Evolutionary conservation across 306 rosid genomes (phyloP).

Genomic region (Adenanthera pavonina): DNA sequence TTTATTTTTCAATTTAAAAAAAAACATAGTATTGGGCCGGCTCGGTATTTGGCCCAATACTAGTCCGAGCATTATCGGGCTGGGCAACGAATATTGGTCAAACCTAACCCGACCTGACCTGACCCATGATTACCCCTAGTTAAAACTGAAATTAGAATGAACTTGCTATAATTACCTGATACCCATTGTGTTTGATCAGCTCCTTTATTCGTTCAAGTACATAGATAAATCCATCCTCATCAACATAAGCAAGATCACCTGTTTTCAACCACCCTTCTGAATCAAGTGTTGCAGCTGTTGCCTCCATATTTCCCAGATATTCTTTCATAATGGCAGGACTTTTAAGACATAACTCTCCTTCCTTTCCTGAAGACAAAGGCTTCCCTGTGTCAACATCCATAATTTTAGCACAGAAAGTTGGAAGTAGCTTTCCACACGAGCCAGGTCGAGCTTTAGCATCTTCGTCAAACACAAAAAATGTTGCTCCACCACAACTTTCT

Average conservation of each 20-base stretch:
- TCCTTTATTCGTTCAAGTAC: constrained; percentile 83
- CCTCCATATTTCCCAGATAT: constrained; percentile 74
- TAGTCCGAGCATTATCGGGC: too few species aligned
- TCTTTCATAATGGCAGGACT: constrained; percentile 78
- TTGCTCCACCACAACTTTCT: constrained; percentile 68
- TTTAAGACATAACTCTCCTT: constrained; percentile 87
- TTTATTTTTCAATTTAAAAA: too few species aligned
- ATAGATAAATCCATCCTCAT: constrained; percentile 69
- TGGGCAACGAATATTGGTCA: too few species aligned
- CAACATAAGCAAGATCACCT: constrained; percentile 84
- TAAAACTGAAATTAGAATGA: neutral
- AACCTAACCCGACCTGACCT: too few species aligned
- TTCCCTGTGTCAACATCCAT: constrained; percentile 64
- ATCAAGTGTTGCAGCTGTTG: constrained; percentile 65
- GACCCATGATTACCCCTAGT: too few species aligned
- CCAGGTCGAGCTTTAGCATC: constrained; percentile 59
- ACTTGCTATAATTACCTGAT: constrained; percentile 61
- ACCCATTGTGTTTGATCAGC: constrained; percentile 90
- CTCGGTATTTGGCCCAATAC: too few species aligned
- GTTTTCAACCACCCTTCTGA: constrained; percentile 81
- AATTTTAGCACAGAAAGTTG: constrained; percentile 71
- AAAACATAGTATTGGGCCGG: too few species aligned
- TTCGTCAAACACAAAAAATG: constrained; percentile 49
- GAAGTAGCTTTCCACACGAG: constrained; percentile 66
- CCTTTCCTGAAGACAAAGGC: constrained; percentile 63